Percentiles rank a stretch among this genome's conserved stretches.
Conservation (phyloP, 2,329 filamentous ascomycete genomes). For the Ophiostoma himal-ulmi region DNA sequence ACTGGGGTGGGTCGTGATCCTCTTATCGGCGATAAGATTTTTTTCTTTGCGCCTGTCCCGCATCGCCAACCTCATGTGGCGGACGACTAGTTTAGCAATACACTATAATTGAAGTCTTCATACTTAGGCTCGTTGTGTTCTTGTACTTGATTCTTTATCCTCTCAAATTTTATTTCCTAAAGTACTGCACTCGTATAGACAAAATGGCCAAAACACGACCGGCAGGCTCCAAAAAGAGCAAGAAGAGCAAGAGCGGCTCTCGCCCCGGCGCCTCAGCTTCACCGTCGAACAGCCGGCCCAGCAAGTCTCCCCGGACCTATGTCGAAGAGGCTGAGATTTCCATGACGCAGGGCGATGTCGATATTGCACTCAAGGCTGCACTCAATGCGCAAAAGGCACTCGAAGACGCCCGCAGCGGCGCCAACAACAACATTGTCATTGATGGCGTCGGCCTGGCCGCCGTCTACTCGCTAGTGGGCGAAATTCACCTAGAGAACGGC, state of each 20-base stretch:
- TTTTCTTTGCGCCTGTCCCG: constrained; percentile 16
- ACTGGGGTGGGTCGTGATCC: not conserved
- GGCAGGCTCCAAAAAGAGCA: constrained; percentile 23
- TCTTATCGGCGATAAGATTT: constrained; percentile 24
- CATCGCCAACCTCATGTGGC: not conserved
- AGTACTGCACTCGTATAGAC: not conserved
- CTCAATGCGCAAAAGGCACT: constrained; percentile 31
- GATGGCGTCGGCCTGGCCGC: constrained; percentile 40
- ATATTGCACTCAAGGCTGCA: constrained; percentile 33
- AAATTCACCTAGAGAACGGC: constrained; percentile 76
- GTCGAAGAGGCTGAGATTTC: constrained; percentile 32
- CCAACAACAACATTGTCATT: constrained; percentile 20
- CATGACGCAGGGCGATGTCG: constrained; percentile 35
- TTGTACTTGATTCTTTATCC: not conserved
- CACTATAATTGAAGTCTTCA: not conserved
- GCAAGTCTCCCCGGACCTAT: constrained; percentile 28
- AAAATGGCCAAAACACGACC: constrained; percentile 27
- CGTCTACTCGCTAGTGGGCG: constrained; percentile 69
- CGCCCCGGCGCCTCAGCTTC: constrained; percentile 3
- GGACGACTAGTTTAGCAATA: not conserved
- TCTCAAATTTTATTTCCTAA: not conserved
- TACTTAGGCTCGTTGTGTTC: no score
- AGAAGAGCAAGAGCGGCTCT: constrained; percentile 15
- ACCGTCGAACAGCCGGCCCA: constrained; percentile 1
- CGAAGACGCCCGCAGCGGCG: constrained; percentile 26